phyloP scores from a whole-genome alignment of 768 basidiomycete species.

The Mycena kentingensis region DNA sequence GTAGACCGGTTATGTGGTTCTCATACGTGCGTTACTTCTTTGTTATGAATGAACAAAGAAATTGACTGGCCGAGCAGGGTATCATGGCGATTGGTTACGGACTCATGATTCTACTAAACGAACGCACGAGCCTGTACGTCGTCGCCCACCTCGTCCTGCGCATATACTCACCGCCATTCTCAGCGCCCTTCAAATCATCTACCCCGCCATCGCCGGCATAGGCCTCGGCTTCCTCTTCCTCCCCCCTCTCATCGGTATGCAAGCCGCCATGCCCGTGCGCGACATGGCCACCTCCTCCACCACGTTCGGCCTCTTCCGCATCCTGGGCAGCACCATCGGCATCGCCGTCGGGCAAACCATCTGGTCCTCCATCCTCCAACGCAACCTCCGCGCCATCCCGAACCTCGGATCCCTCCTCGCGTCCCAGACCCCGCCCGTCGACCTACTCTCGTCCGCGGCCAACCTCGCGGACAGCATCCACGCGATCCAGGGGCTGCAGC shows the following conservation, averaged over 20 bases:
- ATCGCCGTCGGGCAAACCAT: conserved; percentile 75
- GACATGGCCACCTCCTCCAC: conserved; percentile 84
- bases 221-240: conserved; percentile 73
- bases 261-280: conserved; percentile 84
- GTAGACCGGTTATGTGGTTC: conserved; percentile 52
- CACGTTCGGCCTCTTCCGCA: conserved; percentile 69
- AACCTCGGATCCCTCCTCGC: no score
- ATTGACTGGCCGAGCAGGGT: conserved; percentile 20
- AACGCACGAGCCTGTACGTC: conserved; percentile 53
- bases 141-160: conserved; percentile 1
- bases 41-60: neutral
- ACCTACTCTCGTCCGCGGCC: no score
- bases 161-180: conserved; percentile 6
- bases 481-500: conserved; percentile 9
- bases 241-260: conserved; percentile 70
- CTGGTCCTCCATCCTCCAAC: conserved; percentile 44
- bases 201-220: conserved; percentile 61
- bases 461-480: conserved; percentile 13
- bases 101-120: conserved; percentile 69
- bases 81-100: conserved; percentile 67
- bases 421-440: no score
- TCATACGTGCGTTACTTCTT: conserved; percentile 39
- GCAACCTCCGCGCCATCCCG: conserved; percentile 13
- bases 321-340: conserved; percentile 75
- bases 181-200: conserved; percentile 67